These are phyloP conservation scores for Prosopis cineraria DNA, from an alignment of 306 rosid species.

Conservation along the genomic window DNA sequence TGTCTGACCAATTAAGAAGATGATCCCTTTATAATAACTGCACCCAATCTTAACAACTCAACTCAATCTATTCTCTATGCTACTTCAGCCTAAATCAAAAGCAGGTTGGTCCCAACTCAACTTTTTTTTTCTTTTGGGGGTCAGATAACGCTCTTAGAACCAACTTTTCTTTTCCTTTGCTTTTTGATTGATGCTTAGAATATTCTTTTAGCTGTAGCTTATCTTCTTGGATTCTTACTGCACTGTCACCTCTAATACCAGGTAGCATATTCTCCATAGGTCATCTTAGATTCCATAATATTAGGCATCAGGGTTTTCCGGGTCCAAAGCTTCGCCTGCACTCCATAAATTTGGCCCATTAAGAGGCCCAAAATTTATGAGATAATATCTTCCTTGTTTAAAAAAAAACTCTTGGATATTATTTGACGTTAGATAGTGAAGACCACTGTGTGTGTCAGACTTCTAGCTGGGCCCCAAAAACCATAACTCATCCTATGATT, in stretches of 20 bases:
- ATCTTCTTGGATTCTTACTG: not conserved
- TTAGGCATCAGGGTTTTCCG: too few relatives aligned
- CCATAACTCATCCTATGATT: not conserved
- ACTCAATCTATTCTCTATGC: not conserved
- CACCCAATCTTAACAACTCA: too few relatives aligned
- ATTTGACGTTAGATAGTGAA: not conserved
- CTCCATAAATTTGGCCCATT: not conserved
- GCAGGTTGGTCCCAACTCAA: not conserved
- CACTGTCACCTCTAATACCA: not conserved
- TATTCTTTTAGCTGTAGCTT: not conserved
- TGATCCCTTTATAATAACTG: too few relatives aligned
- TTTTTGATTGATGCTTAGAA: too few relatives aligned
- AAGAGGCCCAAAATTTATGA: not conserved
- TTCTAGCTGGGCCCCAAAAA: not conserved
- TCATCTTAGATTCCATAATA: not conserved
- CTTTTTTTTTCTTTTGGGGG: too few relatives aligned
- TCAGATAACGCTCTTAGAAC: not conserved
- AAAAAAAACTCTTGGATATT: not conserved
- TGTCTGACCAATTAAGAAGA: too few relatives aligned
- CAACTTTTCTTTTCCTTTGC: not conserved
- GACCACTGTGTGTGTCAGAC: not conserved
- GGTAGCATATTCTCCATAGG: not conserved
- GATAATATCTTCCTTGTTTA: too few relatives aligned
- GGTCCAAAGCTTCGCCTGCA: not conserved
- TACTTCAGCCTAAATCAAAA: too few relatives aligned